Evolutionary conservation across 2,329 filamentous ascomycete genomes (phyloP).

Genomic region (Leptographium wingfieldii): DNA sequence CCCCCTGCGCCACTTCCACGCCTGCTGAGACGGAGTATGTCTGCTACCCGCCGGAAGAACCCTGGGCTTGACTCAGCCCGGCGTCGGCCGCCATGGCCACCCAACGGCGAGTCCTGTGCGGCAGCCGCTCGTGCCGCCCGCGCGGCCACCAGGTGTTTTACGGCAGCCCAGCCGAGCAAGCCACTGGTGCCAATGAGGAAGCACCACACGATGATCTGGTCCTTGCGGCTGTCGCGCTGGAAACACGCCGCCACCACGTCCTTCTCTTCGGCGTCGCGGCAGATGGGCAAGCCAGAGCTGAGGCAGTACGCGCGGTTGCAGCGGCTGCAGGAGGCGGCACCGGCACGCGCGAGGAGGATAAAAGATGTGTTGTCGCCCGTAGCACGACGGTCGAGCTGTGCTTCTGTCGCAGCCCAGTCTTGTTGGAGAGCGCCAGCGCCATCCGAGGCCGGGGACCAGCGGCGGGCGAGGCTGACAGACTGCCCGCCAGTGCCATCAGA

Average conservation of each 20-base stretch:
- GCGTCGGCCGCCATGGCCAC: neutral
- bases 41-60: neutral
- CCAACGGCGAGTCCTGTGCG: constrained; percentile 4
- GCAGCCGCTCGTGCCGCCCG: constrained; percentile 15
- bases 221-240: constrained; percentile 54
- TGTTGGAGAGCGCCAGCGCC: neutral
- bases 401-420: no score
- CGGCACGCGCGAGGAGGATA: constrained; percentile 17
- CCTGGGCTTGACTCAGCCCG: neutral
- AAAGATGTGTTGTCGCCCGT: neutral
- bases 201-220: constrained; percentile 52
- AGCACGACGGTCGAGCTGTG: no score
- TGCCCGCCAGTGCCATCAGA: constrained; percentile 14
- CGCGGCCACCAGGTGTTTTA: constrained; percentile 34
- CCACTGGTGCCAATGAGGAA: constrained; percentile 48
- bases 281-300: constrained; percentile 47
- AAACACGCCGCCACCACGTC: constrained; percentile 52
- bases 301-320: constrained; percentile 56
- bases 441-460: constrained; percentile 12
- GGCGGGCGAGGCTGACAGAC: constrained; percentile 10
- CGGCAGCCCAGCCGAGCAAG: constrained; percentile 46
- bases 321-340: constrained; percentile 40
- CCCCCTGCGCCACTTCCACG: neutral
- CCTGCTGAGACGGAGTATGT: neutral
- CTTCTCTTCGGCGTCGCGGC: constrained; percentile 47